These are phyloP conservation scores for Pluteus cervinus DNA, from an alignment of 768 basidiomycete species.

Conservation along the genomic window DNA sequence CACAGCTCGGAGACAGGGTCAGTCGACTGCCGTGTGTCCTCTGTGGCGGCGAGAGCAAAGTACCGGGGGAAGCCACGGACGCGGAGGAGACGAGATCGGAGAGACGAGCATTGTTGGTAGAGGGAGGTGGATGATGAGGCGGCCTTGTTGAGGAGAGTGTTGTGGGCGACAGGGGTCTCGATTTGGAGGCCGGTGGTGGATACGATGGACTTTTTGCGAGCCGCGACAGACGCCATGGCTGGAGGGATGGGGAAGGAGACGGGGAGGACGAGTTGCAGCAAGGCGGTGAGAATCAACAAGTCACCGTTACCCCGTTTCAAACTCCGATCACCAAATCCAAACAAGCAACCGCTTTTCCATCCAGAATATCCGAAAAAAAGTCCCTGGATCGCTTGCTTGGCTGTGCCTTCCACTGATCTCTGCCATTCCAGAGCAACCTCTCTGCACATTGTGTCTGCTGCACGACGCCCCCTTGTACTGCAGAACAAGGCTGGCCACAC, in stretches of 20 bases:
- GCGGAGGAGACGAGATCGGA: conserved; percentile 72
- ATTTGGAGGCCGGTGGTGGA: conserved; percentile 60
- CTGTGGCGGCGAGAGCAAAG: conserved; percentile 53
- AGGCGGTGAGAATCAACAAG: conserved; percentile 12
- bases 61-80: conserved; percentile 69
- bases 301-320: conserved; percentile 11
- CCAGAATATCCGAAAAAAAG: too few relatives aligned
- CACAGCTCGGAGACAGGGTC: conserved; percentile 95
- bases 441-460: too few relatives aligned
- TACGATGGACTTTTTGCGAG: conserved; percentile 76
- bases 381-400: too few relatives aligned
- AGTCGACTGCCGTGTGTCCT: conserved; percentile 67
- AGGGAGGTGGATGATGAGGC: conserved; percentile 85
- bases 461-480: too few relatives aligned
- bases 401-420: too few relatives aligned
- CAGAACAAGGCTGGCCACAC: too few relatives aligned
- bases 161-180: conserved; percentile 71
- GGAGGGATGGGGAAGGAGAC: conserved; percentile 13
- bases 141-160: conserved; percentile 86
- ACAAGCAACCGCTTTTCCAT: conserved; percentile 12
- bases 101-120: conserved; percentile 85
- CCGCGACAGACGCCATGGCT: conserved; percentile 50
- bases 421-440: too few relatives aligned
- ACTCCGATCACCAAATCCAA: conserved; percentile 18
- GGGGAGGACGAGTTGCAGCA: conserved; percentile 9